Conservation (phyloP, 257 asterid species). For the Nicotiana paniculata region DNA sequence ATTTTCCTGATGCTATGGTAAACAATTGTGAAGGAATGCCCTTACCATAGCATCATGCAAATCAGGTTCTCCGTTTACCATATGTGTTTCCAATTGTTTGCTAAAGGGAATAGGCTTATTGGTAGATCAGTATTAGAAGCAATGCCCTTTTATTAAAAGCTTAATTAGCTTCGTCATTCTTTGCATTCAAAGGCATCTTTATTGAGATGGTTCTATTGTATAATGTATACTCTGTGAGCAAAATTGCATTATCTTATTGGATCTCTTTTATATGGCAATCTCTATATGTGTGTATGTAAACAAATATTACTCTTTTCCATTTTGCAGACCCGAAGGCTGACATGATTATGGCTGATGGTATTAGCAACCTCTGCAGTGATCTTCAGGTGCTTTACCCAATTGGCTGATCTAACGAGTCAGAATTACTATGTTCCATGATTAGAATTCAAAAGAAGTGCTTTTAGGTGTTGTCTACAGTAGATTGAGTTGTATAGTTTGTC, state of each 20-base stretch:
- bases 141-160: neutral
- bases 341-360: conserved; percentile 53
- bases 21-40: neutral
- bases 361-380: conserved; percentile 37
- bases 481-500: neutral
- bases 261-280: neutral
- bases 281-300: neutral
- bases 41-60: neutral
- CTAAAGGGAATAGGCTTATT: neutral
- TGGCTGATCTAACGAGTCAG: neutral
- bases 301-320: neutral
- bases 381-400: conserved; percentile 33
- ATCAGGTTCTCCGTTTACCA: neutral
- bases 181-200: neutral
- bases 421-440: neutral
- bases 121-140: neutral
- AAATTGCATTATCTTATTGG: neutral
- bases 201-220: neutral
- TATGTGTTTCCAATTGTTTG: neutral
- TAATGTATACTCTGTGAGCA: neutral
- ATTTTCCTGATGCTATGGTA: neutral
- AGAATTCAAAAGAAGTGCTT: neutral
- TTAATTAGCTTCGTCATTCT: neutral
- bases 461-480: neutral
- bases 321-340: conserved; percentile 34